Evolutionary conservation across 2,329 filamentous ascomycete genomes (phyloP).

Genomic region (Aspergillus viridinutans): DNA sequence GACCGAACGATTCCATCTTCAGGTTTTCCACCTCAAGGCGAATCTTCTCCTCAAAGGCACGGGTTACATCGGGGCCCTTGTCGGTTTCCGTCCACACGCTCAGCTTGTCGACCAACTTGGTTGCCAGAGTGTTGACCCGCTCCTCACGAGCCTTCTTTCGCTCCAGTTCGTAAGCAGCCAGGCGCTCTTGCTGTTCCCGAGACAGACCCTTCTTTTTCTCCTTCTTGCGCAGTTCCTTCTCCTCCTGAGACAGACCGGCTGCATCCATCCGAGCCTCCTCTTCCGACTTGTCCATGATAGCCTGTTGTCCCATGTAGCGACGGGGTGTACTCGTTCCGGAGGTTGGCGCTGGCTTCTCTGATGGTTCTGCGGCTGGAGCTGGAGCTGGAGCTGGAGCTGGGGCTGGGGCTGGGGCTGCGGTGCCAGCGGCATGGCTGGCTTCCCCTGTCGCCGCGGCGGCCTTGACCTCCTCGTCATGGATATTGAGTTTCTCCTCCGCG

Average conservation of each 20-base stretch:
- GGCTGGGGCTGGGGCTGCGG: conserved; percentile 31
- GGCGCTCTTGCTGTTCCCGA: conserved; percentile 90
- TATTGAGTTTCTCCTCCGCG: conserved; percentile 45
- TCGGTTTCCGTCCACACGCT: conserved; percentile 97
- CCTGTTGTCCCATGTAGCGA: conserved; percentile 68
- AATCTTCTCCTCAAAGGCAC: conserved; percentile 90
- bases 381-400: conserved; percentile 16
- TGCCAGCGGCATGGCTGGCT: conserved; percentile 45
- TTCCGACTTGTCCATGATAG: conserved; percentile 83
- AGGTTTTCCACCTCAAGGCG: conserved; percentile 92
- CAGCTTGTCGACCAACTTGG: conserved; percentile 84
- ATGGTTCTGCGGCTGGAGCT: conserved; percentile 18
- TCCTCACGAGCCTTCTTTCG: conserved; percentile 79
- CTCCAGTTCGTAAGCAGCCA: conserved; percentile 84
- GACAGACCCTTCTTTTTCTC: conserved; percentile 85
- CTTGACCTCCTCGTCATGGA: conserved; percentile 44
- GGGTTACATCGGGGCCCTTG: conserved; percentile 77
- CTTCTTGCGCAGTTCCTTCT: conserved; percentile 72
- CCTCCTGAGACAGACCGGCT: conserved; percentile 64
- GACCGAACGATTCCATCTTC: conserved; percentile 98
- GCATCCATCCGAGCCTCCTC: conserved; percentile 65
- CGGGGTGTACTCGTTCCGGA: conserved; percentile 48
- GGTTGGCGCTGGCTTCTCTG: conserved; percentile 20
- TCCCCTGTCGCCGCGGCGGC: conserved; percentile 35
- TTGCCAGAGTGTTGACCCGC: conserved; percentile 75